phyloP scores from a whole-genome alignment of 257 asterid species.

The Scutellaria minor region DNA sequence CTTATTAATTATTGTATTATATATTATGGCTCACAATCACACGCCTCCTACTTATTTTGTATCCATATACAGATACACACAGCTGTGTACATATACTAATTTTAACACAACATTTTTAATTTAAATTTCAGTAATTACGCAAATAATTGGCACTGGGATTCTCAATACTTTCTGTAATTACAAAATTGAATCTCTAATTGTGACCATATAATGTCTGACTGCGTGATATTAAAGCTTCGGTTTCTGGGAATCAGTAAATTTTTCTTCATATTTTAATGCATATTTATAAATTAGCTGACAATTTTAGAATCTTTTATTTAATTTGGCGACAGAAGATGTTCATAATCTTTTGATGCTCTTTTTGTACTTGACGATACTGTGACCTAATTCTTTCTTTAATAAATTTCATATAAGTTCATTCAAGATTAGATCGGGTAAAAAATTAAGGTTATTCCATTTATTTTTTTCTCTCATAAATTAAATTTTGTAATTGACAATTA shows the following conservation, averaged over 20 bases:
- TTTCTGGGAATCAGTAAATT: slow-evolving; percentile 1
- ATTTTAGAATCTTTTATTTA: background rate
- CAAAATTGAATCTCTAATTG: slow-evolving; percentile 5
- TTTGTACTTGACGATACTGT: slow-evolving; percentile 16
- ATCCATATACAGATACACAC: slow-evolving; percentile 43
- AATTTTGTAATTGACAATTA: background rate
- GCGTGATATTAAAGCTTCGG: slow-evolving; percentile 3
- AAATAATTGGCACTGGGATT: slow-evolving; percentile 26
- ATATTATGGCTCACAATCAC: background rate
- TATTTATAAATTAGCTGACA: slow-evolving; percentile 18
- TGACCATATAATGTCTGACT: slow-evolving; percentile 15
- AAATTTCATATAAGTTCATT: background rate
- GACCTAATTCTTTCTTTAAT: background rate
- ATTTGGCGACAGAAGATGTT: background rate
- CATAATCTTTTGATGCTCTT: slow-evolving; percentile 13
- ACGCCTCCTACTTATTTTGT: slow-evolving; percentile 36
- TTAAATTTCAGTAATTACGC: background rate
- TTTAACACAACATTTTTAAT: background rate
- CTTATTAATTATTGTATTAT: too few species aligned
- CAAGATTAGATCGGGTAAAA: too few species aligned
- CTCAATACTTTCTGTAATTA: slow-evolving; percentile 31
- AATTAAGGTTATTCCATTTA: too few species aligned
- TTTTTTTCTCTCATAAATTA: too few species aligned
- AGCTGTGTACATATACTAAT: slow-evolving; percentile 19
- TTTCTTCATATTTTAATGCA: background rate